Percentiles rank a stretch among this genome's conserved stretches.
phyloP scores from a whole-genome alignment of 441 rosid species.

The Euphorbia celastroides region DNA sequence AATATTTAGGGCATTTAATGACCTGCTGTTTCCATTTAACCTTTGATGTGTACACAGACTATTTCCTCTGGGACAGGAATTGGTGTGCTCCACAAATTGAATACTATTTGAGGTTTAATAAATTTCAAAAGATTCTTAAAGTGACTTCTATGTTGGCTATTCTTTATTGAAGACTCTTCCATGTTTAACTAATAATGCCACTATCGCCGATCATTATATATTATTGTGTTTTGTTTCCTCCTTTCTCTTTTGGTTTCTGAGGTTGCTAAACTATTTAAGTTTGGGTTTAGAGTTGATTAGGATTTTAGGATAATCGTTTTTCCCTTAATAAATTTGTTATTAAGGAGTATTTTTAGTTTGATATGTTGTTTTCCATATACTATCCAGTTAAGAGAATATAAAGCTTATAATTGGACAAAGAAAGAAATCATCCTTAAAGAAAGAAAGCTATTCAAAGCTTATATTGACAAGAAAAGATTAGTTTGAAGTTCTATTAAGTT shows the following conservation, averaged over 20 bases:
- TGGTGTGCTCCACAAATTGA: conserved; percentile 23
- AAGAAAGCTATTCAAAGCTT: conserved; percentile 63
- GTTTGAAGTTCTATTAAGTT: conserved; percentile 55
- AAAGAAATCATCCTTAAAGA: conserved; percentile 62
- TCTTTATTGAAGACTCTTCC: conserved; percentile 36
- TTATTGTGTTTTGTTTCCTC: conserved; percentile 28
- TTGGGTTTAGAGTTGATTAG: conserved; percentile 27
- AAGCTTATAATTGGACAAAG: conserved; percentile 73
- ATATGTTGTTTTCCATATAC: conserved; percentile 55
- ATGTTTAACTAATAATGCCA: conserved; percentile 30
- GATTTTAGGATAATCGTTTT: conserved; percentile 26
- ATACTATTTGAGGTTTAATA: conserved; percentile 34
- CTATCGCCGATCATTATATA: conserved; percentile 32
- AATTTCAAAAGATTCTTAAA: conserved; percentile 39
- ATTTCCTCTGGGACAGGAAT: conserved; percentile 21
- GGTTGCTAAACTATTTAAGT: conserved; percentile 34
- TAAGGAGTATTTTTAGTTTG: conserved; percentile 42
- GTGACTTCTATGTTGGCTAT: conserved; percentile 44
- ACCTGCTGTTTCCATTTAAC: no score
- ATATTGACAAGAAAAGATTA: conserved; percentile 45
- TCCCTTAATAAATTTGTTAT: conserved; percentile 21
- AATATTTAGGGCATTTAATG: conserved; percentile 4
- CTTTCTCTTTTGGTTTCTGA: conserved; percentile 31
- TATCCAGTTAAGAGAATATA: conserved; percentile 75
- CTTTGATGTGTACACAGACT: conserved; percentile 15